Base-by-base conservation (phyloP, 352 stramenopile genomes). In the Globisporangium rhizosaccharum region DNA sequence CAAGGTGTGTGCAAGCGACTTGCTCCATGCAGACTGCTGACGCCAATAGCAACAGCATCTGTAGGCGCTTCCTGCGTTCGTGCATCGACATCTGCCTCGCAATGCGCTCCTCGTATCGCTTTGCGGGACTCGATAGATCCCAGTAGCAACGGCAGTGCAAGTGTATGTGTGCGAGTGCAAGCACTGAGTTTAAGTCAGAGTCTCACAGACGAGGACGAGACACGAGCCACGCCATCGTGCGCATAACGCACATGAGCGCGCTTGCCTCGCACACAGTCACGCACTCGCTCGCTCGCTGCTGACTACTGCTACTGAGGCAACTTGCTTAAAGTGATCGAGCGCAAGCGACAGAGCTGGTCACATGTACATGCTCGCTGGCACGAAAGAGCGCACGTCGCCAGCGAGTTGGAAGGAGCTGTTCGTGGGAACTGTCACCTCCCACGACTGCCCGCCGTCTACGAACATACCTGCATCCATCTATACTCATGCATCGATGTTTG, bases 171-270 rank as follows among this genome's bases (percentile, higher is more conserved):
- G 25, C 25, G 11, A 18, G 12, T 1, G 14, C 36, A 23, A 56
- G 23, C 59, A 18, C 18, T 68, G 62, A 68, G 62, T 68, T 68
- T 68, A 65, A 68, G 62, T 47, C 62, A 4, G 62, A 68, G 62
- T 49, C 57, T 0, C 30, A 48, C 15, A 10, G 41, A 47, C 18
- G 41, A 47, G 41, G 41, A 47, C 18, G 41, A 47, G 12, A 0
- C 41, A 47, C 18, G 6, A 23, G 41, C 41, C 41, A 20, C 18
- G 4, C 2, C 11, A 23, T 8, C 14, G 41, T n/a, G 41, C 2
- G 10, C 1, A 9, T 14, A 20, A 0, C 2, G 41, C 18, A n/a
- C 41, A 9, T 46, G 41, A 12, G 33, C 18, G 41, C 41, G 41
- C 41, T 20, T 39, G 33, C 33, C 33, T 39, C 8, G 33, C 33